Percentiles rank a stretch among this genome's conserved stretches.
These are phyloP conservation scores for Alisma plantagoaquatica DNA, from an alignment of 106 monocot genomes.

Conservation along the genomic window DNA sequence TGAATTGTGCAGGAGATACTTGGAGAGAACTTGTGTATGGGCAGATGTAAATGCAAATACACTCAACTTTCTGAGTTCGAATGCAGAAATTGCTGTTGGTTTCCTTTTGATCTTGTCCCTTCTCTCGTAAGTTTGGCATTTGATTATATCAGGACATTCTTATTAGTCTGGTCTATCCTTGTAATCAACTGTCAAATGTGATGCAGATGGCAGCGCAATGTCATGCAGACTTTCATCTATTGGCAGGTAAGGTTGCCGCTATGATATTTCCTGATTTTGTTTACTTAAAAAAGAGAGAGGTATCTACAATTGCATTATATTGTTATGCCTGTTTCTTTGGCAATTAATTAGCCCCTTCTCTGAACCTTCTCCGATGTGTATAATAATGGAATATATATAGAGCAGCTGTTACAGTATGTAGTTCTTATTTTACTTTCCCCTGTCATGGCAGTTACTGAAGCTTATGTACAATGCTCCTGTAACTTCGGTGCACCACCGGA, in stretches of 20 bases:
- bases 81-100: slow-evolving; percentile 75
- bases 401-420: too few species aligned
- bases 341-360: too few species aligned
- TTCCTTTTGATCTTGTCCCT: slow-evolving; percentile 74
- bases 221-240: slow-evolving; percentile 85
- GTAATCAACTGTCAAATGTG: slow-evolving; percentile 4
- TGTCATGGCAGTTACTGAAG: slow-evolving; percentile 55
- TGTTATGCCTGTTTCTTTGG: too few species aligned
- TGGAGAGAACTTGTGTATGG: slow-evolving; percentile 77
- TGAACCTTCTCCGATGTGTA: too few species aligned
- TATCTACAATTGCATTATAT: too few species aligned
- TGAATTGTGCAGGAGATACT: slow-evolving; percentile 62
- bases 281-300: too few species aligned
- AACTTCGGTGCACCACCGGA: slow-evolving; percentile 48
- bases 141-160: too few species aligned
- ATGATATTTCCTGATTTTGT: too few species aligned
- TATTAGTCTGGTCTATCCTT: too few species aligned
- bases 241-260: slow-evolving; percentile 97
- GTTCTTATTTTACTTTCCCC: slow-evolving; percentile 1
- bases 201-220: slow-evolving; percentile 86
- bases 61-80: slow-evolving; percentile 58
- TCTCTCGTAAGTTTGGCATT: slow-evolving; percentile 90
- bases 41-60: slow-evolving; percentile 62
- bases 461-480: slow-evolving; percentile 85
- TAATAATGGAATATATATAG: too few species aligned